phyloP scores from a whole-genome alignment of 1,284 basidiomycete species.

The Apiotrichum akiyoshidainum region DNA sequence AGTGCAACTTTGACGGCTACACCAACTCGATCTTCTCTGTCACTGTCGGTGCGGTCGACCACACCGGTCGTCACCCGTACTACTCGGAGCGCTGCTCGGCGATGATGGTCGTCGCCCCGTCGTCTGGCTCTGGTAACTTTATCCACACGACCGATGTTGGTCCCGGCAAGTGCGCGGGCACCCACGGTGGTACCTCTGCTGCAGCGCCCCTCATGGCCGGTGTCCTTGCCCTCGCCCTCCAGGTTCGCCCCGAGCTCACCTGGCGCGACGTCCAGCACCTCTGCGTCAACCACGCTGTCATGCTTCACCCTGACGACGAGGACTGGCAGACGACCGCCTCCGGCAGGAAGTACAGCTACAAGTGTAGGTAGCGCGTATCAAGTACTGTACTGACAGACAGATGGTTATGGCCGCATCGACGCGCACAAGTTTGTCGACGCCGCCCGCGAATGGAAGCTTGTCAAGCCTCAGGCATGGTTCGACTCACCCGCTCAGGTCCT shows the following conservation, averaged over 20 bases:
- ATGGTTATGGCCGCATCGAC: conserved; percentile 88
- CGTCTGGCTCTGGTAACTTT: conserved; percentile 88
- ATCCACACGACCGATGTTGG: conserved; percentile 89
- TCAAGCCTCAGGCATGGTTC: conserved; percentile 93
- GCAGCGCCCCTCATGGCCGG: conserved; percentile 94
- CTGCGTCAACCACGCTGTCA: conserved; percentile 71
- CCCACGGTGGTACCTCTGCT: conserved; percentile 94
- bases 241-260: conserved; percentile 82
- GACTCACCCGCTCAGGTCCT: conserved; percentile 69
- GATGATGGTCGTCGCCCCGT: conserved; percentile 93
- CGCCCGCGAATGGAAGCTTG: conserved; percentile 76
- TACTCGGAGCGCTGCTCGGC: conserved; percentile 97
- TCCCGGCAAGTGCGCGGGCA: conserved; percentile 66
- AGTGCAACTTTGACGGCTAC: conserved; percentile 99
- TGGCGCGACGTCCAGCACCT: conserved; percentile 98
- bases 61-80: conserved; percentile 87
- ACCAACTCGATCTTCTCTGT: conserved; percentile 97
- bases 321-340: conserved; percentile 87
- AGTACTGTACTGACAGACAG: conserved; percentile 17
- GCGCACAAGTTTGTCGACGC: conserved; percentile 78
- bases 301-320: conserved; percentile 82
- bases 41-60: conserved; percentile 90
- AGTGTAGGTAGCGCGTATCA: conserved; percentile 55
- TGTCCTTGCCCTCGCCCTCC: conserved; percentile 80
- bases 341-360: conserved; percentile 87